Evolutionary conservation across 805 yeast genomes (phyloP), one percentile per base, ranked within the genome.

Genomic region (Tetrapisispora pingtungensis): DNA sequence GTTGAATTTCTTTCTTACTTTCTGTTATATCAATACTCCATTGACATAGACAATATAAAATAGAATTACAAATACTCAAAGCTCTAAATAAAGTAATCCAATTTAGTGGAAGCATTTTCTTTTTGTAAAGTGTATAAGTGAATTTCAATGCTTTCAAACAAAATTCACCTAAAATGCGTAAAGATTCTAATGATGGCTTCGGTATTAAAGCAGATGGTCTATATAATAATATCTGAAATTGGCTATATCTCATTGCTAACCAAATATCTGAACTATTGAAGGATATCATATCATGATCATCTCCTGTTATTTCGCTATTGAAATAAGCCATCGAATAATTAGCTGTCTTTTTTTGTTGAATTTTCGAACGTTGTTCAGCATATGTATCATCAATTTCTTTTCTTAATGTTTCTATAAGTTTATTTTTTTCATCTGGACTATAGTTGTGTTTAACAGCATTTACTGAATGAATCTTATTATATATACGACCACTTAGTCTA

Each of bases 131-230:
- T 35, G 65, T 67, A 56, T 73, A 73, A 1, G 74, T 70, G 51
- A 67, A 70, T 17, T 75, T 68, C 37, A 73, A 54, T 12, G 71
- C 69, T 39, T 72, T 70, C 13, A 73, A 52, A 44, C 75, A 71
- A 14, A 68, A 67, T 35, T 69, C 70, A 0, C 77, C 74, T 39
- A 75, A 49, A 12, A 64, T 59, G n/a, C 69, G 64, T 31, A 75
- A 45, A 6, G 66, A 62, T 19, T 65, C 67, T 13, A 60, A 50
- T 0, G 71, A 57, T 2, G 78, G 75, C 10, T 60, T 59, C 4
- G 79, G 77, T 10, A 68, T 64, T 37, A 75, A 55, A 34, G 69
- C 68, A 4, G 77, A 73, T 5, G 79, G 79, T 42, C 76, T 64
- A 49, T 73, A 75, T 6, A 75, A 52, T 46, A 71, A 51, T 40